phyloP scores from a whole-genome alignment of 305 asterid species.

The Solanum chacoense region DNA sequence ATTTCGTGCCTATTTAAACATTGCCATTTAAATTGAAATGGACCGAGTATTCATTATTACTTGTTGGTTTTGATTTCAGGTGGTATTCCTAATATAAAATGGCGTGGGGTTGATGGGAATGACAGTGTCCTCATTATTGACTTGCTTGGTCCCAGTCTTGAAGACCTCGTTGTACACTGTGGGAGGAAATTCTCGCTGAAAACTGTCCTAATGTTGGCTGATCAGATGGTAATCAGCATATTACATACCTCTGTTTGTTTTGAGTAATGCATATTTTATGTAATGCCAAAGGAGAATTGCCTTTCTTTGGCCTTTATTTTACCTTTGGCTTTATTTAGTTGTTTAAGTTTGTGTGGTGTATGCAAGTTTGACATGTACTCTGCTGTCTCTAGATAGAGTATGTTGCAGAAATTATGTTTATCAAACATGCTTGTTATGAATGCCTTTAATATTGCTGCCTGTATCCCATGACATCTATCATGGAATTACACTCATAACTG shows the following conservation, averaged over 20 bases:
- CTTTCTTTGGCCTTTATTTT: background rate
- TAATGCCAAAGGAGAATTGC: background rate
- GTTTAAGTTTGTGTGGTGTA: background rate
- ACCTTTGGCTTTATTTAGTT: background rate
- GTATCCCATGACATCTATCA: background rate
- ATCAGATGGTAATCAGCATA: constrained; percentile 68
- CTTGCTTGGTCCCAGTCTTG: constrained; percentile 90
- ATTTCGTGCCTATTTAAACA: background rate
- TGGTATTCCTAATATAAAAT: constrained; percentile 77
- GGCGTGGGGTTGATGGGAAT: constrained; percentile 88
- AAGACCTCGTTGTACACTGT: constrained; percentile 87
- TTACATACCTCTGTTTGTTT: background rate
- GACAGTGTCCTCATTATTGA: constrained; percentile 90
- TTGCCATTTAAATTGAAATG: background rate
- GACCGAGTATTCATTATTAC: background rate
- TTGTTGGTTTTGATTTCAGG: constrained; percentile 26
- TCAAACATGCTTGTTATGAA: background rate
- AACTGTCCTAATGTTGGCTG: constrained; percentile 93
- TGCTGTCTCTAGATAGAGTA: background rate
- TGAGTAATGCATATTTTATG: background rate
- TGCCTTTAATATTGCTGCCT: background rate
- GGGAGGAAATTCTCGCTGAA: constrained; percentile 80
- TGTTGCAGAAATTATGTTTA: background rate
- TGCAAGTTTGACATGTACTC: background rate
- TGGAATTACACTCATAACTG: background rate